These are phyloP conservation scores for Ceratobasidium sp. DNA, from an alignment of 1,284 basidiomycete species.

Conservation along the genomic window DNA sequence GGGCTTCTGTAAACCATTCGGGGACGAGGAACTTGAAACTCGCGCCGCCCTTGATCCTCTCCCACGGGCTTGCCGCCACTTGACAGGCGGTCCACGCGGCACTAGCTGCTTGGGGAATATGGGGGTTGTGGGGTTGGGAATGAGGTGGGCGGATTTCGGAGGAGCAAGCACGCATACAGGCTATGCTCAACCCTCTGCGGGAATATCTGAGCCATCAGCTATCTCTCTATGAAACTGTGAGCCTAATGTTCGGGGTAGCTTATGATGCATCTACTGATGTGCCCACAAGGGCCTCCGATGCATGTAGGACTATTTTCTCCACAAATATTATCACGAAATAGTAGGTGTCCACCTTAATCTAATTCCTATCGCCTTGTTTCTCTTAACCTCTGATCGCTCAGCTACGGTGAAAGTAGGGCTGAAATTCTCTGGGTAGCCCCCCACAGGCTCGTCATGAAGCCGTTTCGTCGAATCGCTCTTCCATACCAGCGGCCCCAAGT, in stretches of 20 bases:
- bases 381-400: too few species aligned
- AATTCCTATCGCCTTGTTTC: slow-evolving; percentile 81
- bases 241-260: not conserved
- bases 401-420: too few species aligned
- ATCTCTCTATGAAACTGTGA: slow-evolving; percentile 80
- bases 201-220: slow-evolving; percentile 94
- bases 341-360: not conserved
- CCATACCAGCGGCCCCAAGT: too few species aligned
- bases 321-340: slow-evolving; percentile 56
- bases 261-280: slow-evolving; percentile 47
- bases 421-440: too few species aligned
- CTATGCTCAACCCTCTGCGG: slow-evolving; percentile 86
- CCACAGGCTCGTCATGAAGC: too few species aligned
- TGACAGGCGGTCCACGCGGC: slow-evolving; percentile 94
- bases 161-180: too few species aligned
- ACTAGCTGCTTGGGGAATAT: slow-evolving; percentile 95
- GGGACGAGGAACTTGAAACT: slow-evolving; percentile 94
- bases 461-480: too few species aligned
- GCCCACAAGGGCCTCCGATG: slow-evolving; percentile 59
- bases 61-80: slow-evolving; percentile 92
- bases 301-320: slow-evolving; percentile 69
- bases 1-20: slow-evolving; percentile 88
- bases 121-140: slow-evolving; percentile 96
- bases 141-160: slow-evolving; percentile 93
- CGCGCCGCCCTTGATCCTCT: slow-evolving; percentile 93